Percentiles rank a stretch among this genome's conserved stretches.
phyloP scores from a whole-genome alignment of 176 grass and related monocot genomes.

The Olyra latifolia region DNA sequence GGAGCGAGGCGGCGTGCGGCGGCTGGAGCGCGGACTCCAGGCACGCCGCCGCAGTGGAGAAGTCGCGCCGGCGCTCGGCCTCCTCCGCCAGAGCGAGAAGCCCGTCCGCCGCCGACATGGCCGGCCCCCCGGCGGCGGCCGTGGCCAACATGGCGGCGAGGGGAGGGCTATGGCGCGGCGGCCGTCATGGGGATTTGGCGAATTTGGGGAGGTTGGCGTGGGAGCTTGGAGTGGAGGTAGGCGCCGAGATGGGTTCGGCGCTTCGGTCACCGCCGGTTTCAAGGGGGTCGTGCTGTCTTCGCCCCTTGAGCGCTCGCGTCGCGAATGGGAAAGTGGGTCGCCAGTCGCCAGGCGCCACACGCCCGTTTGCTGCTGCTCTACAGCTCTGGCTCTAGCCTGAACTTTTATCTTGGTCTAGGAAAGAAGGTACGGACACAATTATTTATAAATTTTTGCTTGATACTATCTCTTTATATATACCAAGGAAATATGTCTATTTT shows the following conservation, averaged over 20 bases:
- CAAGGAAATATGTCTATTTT: too few species aligned
- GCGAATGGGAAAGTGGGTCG: background rate
- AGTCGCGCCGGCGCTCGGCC: conserved; percentile 72
- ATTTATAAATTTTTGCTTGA: too few species aligned
- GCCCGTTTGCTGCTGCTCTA: too few species aligned
- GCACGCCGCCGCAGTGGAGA: conserved; percentile 47
- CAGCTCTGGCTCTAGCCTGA: too few species aligned
- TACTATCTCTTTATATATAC: too few species aligned
- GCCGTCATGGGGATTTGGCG: conserved; percentile 21
- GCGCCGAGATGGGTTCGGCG: background rate
- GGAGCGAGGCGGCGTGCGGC: conserved; percentile 49
- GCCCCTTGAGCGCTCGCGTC: too few species aligned
- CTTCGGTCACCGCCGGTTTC: conserved; percentile 21
- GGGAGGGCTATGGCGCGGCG: background rate
- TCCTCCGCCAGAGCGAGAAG: conserved; percentile 87
- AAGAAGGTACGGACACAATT: too few species aligned
- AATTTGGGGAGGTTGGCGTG: background rate
- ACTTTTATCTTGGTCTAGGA: too few species aligned
- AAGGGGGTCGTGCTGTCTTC: background rate
- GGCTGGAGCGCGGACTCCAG: conserved; percentile 62
- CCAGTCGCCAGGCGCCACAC: too few species aligned
- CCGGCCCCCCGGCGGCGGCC: conserved; percentile 20
- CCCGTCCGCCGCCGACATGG: conserved; percentile 54
- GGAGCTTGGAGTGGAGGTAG: conserved; percentile 27
- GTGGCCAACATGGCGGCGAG: conserved; percentile 22